Base-by-base conservation (phyloP, 148 eudicot genomes). In the Cornus controversa region DNA sequence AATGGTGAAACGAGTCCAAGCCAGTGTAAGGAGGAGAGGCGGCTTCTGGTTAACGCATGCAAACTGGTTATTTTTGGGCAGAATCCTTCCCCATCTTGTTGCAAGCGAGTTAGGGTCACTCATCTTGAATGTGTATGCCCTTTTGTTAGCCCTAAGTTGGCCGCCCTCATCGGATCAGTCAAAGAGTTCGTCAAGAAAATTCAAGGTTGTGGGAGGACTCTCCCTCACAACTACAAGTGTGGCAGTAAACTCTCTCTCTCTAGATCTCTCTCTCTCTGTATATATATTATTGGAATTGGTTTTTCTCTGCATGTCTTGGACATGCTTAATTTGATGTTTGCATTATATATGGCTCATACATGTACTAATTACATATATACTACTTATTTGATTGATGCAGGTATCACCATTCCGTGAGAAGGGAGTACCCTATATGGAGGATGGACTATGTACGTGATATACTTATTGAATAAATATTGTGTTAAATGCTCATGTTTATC, bases 211-310 rank as follows among this genome's bases (percentile, higher is more conserved):
- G 86, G 86, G 15, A 80, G 84, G 34, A 72, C 53, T 24, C 83
- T 84, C 45, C 86, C 83, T 58, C 86, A 79, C 67, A 80, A 84
- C 24, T 84, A 64, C 76, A 80, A 84, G 77, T 84, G 86, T 71
- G 86, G 83, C 74, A 84, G 86, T 80, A 80, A 45, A 66, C 15
- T 1, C 50, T 69, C 54, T 37, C 72, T 69, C 70, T 67, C 70
- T 67, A 40, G 16, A 42, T 67, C 70, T 66, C 69, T 27, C 69
- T 11, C 50, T 0, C 50, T 11, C 4, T 11, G 7, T 11, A 45
- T 45, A 45, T 45, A 45, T 45, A 2, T 11, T 3, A 8, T 3
- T 8, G 8, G 45, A 40, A 8, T 8, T 40, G 8, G 45, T 8
- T 40, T 3, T 40, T 40, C 5, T 40, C 8, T 40, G 45, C 45